Evolutionary conservation across 2,329 filamentous ascomycete species (phyloP), one percentile per base, ranked within the genome.

Genomic region (Tetracladium maxilliforme): DNA sequence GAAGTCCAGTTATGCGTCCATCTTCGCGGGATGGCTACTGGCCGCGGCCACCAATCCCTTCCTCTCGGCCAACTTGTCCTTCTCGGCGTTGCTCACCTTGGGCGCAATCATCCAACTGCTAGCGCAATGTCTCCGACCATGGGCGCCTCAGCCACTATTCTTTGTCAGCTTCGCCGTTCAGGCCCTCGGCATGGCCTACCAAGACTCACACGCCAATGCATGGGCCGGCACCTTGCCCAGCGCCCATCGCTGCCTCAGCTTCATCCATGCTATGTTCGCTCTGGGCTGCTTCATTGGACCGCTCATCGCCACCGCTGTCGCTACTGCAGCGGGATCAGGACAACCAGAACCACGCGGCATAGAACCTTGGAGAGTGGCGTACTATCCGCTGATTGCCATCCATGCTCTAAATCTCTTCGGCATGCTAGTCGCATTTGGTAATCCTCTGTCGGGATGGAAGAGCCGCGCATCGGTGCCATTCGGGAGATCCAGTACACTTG

Each of bases 171-270:
- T 75, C 39, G 65, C 64, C 42, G 32, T 75, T 6, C 59, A 63
- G 1, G 62, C 61, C 7, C 37, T 72, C 0, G 70, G 71, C 0
- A 68, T 72, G 40, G 71, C 64, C 0, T 73, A 64, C 28, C 68
- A 76, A 30, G 72, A 78, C 33, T 62, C 70, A 0, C 66, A 73
- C 13, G 60, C 63, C 2, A 76, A 78, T 29, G 66, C 67, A 0
- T 76, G 68, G 29, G 68, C 73, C 1, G 55, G 61, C 1, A 51
- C 56, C 1, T 42, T 61, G 1, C 54, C 54, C 7, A 51, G 51
- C 10, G 48, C 67, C 0, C 67, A 76, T 37, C 50, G 67, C 4
- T 74, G 67, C 61, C 49, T 76, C 0, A 63, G 67, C 0, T 64
- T 74, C 27, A 70, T 76, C 10, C 71, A 76, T 32, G 70, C 68